These are phyloP conservation scores for Nitzschia inconspicua DNA, from an alignment of 108 stramenopile species.

Conservation along the genomic window DNA sequence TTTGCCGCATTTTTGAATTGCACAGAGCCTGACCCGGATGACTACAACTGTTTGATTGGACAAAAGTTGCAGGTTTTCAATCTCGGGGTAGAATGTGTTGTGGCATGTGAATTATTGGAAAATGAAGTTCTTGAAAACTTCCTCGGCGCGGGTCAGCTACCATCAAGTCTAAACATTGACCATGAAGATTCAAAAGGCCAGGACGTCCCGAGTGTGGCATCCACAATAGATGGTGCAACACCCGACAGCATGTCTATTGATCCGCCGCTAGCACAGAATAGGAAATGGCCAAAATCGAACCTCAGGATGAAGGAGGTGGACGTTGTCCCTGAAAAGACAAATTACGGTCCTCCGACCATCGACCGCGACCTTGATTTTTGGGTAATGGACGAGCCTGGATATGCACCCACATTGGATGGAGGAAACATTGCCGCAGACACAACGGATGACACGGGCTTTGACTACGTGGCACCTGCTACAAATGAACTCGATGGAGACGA, in stretches of 20 bases:
- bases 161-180: constrained; percentile 1
- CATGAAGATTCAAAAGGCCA: background rate
- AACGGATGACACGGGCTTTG: constrained; percentile 10
- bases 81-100: constrained; percentile 71
- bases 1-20: constrained; percentile 38
- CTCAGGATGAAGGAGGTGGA: too few relatives aligned
- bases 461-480: constrained; percentile 6
- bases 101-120: constrained; percentile 47
- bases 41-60: constrained; percentile 71
- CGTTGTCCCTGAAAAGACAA: background rate
- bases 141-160: constrained; percentile 25
- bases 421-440: constrained; percentile 1
- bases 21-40: constrained; percentile 68
- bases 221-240: too few relatives aligned
- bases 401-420: too few relatives aligned
- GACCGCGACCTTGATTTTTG: constrained; percentile 38
- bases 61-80: constrained; percentile 88
- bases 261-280: too few relatives aligned
- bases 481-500: constrained; percentile 8
- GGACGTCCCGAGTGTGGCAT: too few relatives aligned
- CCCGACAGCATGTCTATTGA: too few relatives aligned
- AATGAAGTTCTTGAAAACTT: constrained; percentile 32
- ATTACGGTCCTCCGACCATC: constrained; percentile 34
- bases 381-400: constrained; percentile 40
- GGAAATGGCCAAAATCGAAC: too few relatives aligned